phyloP scores from a whole-genome alignment of 768 basidiomycete species.

The Podaxis mareebaensis region DNA sequence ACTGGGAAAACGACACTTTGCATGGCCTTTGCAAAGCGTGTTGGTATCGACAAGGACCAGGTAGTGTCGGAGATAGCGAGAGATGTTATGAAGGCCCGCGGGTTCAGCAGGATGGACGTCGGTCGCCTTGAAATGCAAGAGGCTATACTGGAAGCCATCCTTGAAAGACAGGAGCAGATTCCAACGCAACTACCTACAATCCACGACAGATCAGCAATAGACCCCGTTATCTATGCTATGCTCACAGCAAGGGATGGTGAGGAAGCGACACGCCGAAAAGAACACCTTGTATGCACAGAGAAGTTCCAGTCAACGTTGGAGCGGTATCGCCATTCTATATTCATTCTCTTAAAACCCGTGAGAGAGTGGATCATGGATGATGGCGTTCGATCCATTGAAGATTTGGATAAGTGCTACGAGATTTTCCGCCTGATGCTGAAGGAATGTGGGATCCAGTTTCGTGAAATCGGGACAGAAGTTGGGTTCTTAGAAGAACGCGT shows the following conservation, averaged over 20 bases:
- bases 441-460: conserved; percentile 44
- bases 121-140: conserved; percentile 58
- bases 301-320: conserved; percentile 43
- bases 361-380: conserved; percentile 64
- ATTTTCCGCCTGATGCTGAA: conserved; percentile 40
- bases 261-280: conserved; percentile 36
- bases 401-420: conserved; percentile 40
- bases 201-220: conserved; percentile 63
- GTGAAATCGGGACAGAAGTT: conserved; percentile 45
- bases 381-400: conserved; percentile 57
- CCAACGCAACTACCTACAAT: conserved; percentile 24
- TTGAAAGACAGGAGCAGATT: conserved; percentile 41
- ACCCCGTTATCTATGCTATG: conserved; percentile 63
- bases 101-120: conserved; percentile 54
- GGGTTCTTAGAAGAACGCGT: conserved; percentile 42
- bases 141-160: conserved; percentile 60
- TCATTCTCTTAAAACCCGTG: conserved; percentile 58
- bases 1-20: conserved; percentile 75
- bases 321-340: conserved; percentile 45
- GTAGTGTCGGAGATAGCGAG: conserved; percentile 66
- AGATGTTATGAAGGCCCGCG: conserved; percentile 50
- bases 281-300: conserved; percentile 32
- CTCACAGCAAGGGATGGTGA: conserved; percentile 40
- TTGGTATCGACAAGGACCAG: conserved; percentile 37
- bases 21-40: conserved; percentile 43